Evolutionary conservation across 192 early-diverging fungal genomes (phyloP).

Genomic region (Cladochytrium replicatum): DNA sequence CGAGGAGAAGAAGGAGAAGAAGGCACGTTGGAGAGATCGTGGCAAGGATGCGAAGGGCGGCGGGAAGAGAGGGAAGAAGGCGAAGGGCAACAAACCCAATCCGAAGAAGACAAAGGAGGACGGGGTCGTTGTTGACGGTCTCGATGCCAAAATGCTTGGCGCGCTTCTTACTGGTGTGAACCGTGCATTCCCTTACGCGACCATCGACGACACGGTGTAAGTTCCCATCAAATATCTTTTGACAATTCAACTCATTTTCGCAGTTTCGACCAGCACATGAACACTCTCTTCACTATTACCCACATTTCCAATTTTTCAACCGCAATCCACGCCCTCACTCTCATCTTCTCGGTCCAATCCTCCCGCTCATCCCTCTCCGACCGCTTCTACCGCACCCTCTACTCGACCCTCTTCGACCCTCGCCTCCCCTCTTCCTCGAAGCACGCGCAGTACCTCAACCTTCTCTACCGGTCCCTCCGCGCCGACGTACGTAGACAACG

Average conservation of each 20-base stretch:
- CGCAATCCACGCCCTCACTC: constrained; percentile 81
- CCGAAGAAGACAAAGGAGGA: constrained; percentile 10
- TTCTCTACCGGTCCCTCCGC: constrained; percentile 75
- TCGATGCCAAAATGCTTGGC: constrained; percentile 76
- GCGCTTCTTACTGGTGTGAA: constrained; percentile 91
- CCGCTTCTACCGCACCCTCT: constrained; percentile 85
- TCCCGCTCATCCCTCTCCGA: constrained; percentile 52
- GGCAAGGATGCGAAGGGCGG: constrained; percentile 12
- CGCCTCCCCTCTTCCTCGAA: constrained; percentile 68
- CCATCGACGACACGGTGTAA: constrained; percentile 65
- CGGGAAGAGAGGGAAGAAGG: constrained; percentile 25
- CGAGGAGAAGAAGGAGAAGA: constrained; percentile 40
- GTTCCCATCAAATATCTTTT: constrained; percentile 4
- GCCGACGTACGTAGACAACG: constrained; percentile 57
- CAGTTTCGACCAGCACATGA: constrained; percentile 69
- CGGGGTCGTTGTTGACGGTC: constrained; percentile 36
- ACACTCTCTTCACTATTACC: constrained; percentile 83
- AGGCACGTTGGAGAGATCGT: constrained; percentile 29
- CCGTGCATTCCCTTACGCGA: constrained; percentile 84
- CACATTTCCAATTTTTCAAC: constrained; percentile 87
- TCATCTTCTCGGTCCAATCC: constrained; percentile 70
- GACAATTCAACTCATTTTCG: not conserved
- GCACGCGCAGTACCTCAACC: constrained; percentile 88
- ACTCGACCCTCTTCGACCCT: constrained; percentile 78
- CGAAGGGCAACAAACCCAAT: constrained; percentile 4